Evolutionary conservation across 495 filamentous ascomycete genomes (phyloP), one percentile per base, ranked within the genome.

Genomic region (Cercophora samala): DNA sequence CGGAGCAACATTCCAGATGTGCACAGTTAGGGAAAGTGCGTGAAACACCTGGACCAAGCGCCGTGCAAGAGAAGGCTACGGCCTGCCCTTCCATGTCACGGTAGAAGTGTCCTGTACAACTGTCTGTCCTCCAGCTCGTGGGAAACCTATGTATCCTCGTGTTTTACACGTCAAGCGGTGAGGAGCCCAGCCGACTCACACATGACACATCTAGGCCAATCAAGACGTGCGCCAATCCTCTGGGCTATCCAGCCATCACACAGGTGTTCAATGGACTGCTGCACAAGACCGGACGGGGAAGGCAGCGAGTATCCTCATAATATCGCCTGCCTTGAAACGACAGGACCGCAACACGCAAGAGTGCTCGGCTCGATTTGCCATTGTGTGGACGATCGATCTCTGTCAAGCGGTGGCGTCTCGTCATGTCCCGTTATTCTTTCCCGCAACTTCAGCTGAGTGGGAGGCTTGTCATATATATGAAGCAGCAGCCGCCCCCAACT

Each of bases 131-230:
- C 29, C 29, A 46, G 29, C 60, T 37, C 60, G n/a, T 21, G 60
- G 24, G 24, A 25, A 60, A n/a, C 6, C 19, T 21, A 29, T 25
- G 25, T 62, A 8, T 32, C 25, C 60, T 55, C 62, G 6, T 53
- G 62, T 64, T 55, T 56, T 64, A 55, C 62, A 54, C 62, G 54
- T 55, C 46, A 54, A 51, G 62, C 62, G 62, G 62, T 64, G 46
- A 64, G 54, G 62, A 56, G n/a, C 22, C 13, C 42, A 19, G 13
- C 32, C 15, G 21, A 21, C 42, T 52, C n/a, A 24, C 60, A 63
- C 60, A 52, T 52, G 60, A 24, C 32, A 63, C 21, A 9, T 23
- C 11, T 23, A 5, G 32, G 42, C 32, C 60, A 63, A 22, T 52
- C 60, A 51, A 51, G 22, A 25, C 58, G 5, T 5, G 21, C 58